Conservation (phyloP, 192 early-diverging fungal species). For the Coemansia sp. region DNA sequence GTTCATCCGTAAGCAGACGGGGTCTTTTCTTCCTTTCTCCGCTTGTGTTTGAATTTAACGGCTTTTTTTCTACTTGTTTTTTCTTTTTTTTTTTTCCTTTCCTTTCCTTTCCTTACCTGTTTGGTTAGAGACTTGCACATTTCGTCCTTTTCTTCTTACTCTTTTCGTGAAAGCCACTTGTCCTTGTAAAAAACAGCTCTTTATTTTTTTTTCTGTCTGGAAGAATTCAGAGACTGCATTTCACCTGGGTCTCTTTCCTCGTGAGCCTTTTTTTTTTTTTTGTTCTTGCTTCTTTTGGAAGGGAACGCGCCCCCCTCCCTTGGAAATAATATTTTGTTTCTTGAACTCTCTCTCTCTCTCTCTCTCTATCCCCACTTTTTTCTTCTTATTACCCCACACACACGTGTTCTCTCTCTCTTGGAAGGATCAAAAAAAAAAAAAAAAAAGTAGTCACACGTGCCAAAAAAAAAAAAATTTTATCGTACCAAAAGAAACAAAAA, state of each 20-base stretch:
- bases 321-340: constrained; percentile 1
- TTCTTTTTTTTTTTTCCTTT: constrained; percentile 6
- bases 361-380: background rate
- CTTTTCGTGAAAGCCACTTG: too few species aligned
- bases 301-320: background rate
- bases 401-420: background rate
- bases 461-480: background rate
- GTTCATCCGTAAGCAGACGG: constrained; percentile 6
- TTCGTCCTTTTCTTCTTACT: too few species aligned
- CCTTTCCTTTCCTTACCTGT: too few species aligned
- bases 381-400: background rate
- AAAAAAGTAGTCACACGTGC: background rate
- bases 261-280: constrained; percentile 8
- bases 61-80: too few species aligned
- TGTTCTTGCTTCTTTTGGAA: constrained; percentile 1
- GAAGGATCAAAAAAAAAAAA: background rate
- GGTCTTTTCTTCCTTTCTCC: background rate
- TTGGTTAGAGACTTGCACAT: too few species aligned
- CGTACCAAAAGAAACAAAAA: background rate
- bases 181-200: too few species aligned
- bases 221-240: background rate
- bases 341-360: constrained; percentile 6
- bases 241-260: constrained; percentile 2
- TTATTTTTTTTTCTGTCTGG: background rate
- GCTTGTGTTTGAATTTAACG: background rate